Base-by-base conservation (phyloP, 2,329 filamentous ascomycete genomes). In the Chalara sp. region DNA sequence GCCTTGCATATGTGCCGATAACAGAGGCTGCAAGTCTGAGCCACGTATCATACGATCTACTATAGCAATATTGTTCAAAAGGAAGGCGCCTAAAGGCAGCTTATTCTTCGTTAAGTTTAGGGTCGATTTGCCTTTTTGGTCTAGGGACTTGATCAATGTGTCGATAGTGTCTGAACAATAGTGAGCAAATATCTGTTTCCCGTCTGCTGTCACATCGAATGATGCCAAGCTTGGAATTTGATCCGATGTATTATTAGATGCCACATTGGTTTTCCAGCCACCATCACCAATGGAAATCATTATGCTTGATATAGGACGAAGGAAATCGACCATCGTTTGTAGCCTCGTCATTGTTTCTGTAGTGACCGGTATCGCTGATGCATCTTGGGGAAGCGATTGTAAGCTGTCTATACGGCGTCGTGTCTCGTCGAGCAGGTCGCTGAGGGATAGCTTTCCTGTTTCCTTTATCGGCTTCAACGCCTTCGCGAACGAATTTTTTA, bases 101-200 rank as follows among this genome's bases (percentile, higher is more conserved):
- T 90, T 93, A 53, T 80, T 81, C 63, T 91, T 92, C 53, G 29
- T 11, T 7, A 21, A 7, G 6, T 11, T 30, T 8, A 37, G 8
- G n/a, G n/a, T 8, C 8, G 8, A 10, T 67, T 90, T 93, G 53
- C 80, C 81, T 63, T 91, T 93, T 53, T 79, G 74, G 56, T 95
- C 88, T 8, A 97, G 75, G 6, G 85, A 79, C 31, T 76, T 76
- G 56, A 97, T 78, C 28, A 97, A 76, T 2, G 81, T 76, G 50
- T 97, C 90, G 56, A 97, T 85, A 32, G 89, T 92, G 68, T 99
- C 93, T 28, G 84, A 76, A 59, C 89, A 88, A 66, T 97, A 99
- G 65, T 95, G 84, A 1, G 87, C 86, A 60, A 99, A 90, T 12
- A 99, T 83, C 49, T 92, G 84, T 56, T 84, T 83, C 32, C 91